Evolutionary conservation across 208 protist species (phyloP), one percentile per base, ranked within the genome.

Genomic region (Leishmania gerbilli): DNA sequence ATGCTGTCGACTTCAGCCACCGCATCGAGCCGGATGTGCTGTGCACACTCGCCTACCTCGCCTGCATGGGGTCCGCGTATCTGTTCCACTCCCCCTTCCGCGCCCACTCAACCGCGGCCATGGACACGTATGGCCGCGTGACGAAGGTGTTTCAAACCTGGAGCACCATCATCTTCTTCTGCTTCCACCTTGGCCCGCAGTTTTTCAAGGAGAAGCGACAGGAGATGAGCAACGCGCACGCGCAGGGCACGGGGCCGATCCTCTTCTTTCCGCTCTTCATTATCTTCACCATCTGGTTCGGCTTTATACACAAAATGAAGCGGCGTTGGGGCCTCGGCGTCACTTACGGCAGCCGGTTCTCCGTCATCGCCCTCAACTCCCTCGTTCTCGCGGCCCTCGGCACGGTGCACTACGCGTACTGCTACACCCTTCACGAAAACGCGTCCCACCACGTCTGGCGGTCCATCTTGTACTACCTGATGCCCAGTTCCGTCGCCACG

Each of bases 31-130:
- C 88, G 47, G 86, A 92, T 74, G 49, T 89, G 51, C 77, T 77
- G 31, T 92, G 76, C 86, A 88, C 87, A 27, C 5, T 91, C 11
- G 77, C 65, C 53, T 95, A 96, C 83, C 42, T 88, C 6, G 60
- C 85, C 34, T 81, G 90, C 17, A 51, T 97, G 34, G 74, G 78
- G 15, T 81, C 82, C 42, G 89, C 88, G 53, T 97, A 95, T 77
- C 83, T 97, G 34, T 95, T 95, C 62, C 92, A 95, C 83, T 90
- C 92, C 0, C 93, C 93, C 3, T 95, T 97, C 74, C 93, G 91
- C 47, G 81, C 87, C 0, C 87, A 95, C 81, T 85, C 74, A 53
- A 83, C 76, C 45, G 76, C 85, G 9, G 71, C 83, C 6, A 85
- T 79, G 27, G 93, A 95, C 79, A 86, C 79, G 51, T 95, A 97